Evolutionary conservation across 371 early-diverging fungal genomes (phyloP).

Genomic region (Rhizoclosmatium hyalinum): DNA sequence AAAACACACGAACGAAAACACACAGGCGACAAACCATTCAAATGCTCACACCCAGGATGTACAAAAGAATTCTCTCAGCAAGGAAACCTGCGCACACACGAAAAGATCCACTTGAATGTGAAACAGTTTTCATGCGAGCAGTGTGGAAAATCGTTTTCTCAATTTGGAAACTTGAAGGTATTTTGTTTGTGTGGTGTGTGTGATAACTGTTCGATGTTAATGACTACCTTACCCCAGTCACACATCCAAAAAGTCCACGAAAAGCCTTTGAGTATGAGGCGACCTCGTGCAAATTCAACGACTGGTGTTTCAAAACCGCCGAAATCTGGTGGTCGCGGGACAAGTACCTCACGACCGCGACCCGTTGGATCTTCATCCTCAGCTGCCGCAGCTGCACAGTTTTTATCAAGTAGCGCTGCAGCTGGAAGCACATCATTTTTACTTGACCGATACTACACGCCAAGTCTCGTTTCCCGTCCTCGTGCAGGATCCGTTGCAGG

Average conservation of each 20-base stretch:
- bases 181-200: slow-evolving; percentile 4
- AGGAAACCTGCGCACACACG: slow-evolving; percentile 73
- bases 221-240: slow-evolving; percentile 7
- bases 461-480: slow-evolving; percentile 13
- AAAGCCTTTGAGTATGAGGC: slow-evolving; percentile 10
- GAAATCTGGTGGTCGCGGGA: not conserved
- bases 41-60: slow-evolving; percentile 69
- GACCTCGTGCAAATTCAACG: slow-evolving; percentile 19
- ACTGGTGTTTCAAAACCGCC: slow-evolving; percentile 10
- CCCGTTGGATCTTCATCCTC: not conserved
- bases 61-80: slow-evolving; percentile 81
- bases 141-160: slow-evolving; percentile 79
- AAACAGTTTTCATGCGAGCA: slow-evolving; percentile 48
- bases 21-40: slow-evolving; percentile 76
- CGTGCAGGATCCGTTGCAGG: not conserved
- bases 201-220: not conserved
- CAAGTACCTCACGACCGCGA: not conserved
- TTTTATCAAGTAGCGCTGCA: not conserved
- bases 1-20: slow-evolving; percentile 80
- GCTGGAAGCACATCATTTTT: slow-evolving; percentile 5
- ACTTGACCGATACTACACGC: slow-evolving; percentile 16
- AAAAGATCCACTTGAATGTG: slow-evolving; percentile 50
- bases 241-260: slow-evolving; percentile 39
- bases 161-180: slow-evolving; percentile 78
- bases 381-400: slow-evolving; percentile 6